Percentiles rank a stretch among this genome's conserved stretches.
Evolutionary conservation across 192 early-diverging fungal species (phyloP).

Genomic region (Piromyces finnis): DNA sequence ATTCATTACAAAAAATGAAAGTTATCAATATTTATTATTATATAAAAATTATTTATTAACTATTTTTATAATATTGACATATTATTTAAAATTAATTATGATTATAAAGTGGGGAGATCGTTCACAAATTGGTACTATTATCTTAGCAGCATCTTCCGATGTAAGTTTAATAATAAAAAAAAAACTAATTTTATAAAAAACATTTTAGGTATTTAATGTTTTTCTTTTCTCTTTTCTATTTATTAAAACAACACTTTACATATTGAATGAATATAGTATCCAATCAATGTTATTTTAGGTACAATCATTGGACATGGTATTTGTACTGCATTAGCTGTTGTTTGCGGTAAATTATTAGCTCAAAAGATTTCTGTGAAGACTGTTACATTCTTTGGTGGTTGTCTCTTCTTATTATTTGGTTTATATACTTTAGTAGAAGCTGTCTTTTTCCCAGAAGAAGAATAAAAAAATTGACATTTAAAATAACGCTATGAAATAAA

Average conservation of each 20-base stretch:
- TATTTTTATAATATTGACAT: too few relatives aligned
- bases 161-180: background rate
- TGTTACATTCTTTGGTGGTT: background rate
- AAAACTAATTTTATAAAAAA: too few relatives aligned
- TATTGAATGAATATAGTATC: slow-evolving; percentile 69
- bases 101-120: slow-evolving; percentile 48
- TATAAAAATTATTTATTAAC: too few relatives aligned
- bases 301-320: slow-evolving; percentile 76
- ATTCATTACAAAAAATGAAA: too few relatives aligned
- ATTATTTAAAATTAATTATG: too few relatives aligned
- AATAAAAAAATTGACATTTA: background rate
- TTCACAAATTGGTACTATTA: slow-evolving; percentile 55
- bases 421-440: background rate
- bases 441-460: background rate
- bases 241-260: too few relatives aligned
- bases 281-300: slow-evolving; percentile 54
- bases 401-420: background rate
- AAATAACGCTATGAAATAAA: too few relatives aligned
- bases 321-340: slow-evolving; percentile 81
- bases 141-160: slow-evolving; percentile 1
- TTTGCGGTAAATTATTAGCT: slow-evolving; percentile 67
- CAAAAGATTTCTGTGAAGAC: background rate
- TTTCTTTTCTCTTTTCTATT: too few relatives aligned
- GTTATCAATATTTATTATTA: too few relatives aligned
- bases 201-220: too few relatives aligned